Evolutionary conservation across 768 basidiomycete species (phyloP).

Genomic region (Collybia sordida): DNA sequence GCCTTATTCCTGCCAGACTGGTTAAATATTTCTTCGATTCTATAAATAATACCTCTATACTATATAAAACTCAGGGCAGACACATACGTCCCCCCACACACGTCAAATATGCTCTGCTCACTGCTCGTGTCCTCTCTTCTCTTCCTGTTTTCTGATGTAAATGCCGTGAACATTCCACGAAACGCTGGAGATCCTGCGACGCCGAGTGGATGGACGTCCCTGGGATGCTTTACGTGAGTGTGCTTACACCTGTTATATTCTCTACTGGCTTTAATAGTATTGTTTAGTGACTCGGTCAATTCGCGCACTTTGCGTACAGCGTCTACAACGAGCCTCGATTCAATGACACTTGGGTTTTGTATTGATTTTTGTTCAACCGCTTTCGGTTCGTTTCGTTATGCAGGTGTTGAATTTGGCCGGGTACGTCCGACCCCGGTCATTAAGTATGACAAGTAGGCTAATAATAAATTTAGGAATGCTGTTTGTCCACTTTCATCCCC

Average conservation of each 20-base stretch:
- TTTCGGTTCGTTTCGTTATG: not conserved
- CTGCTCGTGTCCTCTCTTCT: not conserved
- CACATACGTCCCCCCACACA: no score
- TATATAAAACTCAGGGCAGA: no score
- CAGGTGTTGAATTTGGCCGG: constrained; percentile 1
- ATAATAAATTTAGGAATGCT: constrained; percentile 2
- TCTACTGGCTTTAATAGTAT: not conserved
- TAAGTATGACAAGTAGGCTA: not conserved
- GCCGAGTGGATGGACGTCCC: not conserved
- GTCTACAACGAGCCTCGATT: not conserved
- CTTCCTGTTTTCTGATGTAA: not conserved
- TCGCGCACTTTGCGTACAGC: not conserved
- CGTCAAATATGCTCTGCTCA: not conserved
- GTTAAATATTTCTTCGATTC: no score
- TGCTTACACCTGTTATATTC: not conserved
- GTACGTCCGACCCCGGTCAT: not conserved
- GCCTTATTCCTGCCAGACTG: no score
- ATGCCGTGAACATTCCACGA: not conserved
- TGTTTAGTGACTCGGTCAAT: not conserved
- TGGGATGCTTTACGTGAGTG: not conserved
- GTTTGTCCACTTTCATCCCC: not conserved
- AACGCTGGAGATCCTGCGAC: not conserved
- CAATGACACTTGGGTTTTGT: not conserved
- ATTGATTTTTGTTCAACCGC: not conserved
- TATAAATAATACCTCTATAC: no score